These are phyloP conservation scores for Dionaea muscipula DNA, from an alignment of 179 eudicot genomes.

Conservation along the genomic window DNA sequence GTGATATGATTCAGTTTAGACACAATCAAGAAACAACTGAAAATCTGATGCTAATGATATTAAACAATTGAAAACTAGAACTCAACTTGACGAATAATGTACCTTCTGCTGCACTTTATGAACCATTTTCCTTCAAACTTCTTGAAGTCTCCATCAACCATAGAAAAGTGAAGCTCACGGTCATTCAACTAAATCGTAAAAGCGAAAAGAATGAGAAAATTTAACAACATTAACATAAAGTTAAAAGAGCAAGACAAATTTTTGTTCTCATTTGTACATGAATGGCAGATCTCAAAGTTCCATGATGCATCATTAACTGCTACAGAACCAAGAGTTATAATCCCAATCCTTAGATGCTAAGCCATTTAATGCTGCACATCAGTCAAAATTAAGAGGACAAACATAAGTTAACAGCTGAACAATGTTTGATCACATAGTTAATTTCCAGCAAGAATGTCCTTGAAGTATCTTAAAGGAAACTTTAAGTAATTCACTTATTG, in stretches of 20 bases:
- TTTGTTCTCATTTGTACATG: neutral
- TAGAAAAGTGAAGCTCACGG: conserved; percentile 76
- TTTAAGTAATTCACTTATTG: no score
- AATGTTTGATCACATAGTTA: neutral
- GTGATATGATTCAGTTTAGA: no score
- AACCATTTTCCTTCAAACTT: conserved; percentile 98
- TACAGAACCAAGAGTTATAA: neutral
- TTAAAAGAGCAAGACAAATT: no score
- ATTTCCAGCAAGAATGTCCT: neutral
- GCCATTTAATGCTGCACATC: neutral
- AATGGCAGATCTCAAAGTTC: neutral
- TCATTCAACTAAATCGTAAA: conserved; percentile 42
- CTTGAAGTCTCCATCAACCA: conserved; percentile 99
- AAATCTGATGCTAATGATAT: no score
- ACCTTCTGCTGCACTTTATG: conserved; percentile 59
- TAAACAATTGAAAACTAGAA: neutral
- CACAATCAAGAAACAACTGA: no score
- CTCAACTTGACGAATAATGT: neutral
- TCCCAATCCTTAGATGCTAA: neutral
- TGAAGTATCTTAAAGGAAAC: no score
- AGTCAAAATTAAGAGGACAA: neutral
- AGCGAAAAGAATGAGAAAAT: neutral
- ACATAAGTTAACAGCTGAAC: neutral
- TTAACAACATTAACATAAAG: neutral
- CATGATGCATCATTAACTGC: neutral